Base-by-base conservation (phyloP, 352 stramenopile species). In the Plasmopara muralis region DNA sequence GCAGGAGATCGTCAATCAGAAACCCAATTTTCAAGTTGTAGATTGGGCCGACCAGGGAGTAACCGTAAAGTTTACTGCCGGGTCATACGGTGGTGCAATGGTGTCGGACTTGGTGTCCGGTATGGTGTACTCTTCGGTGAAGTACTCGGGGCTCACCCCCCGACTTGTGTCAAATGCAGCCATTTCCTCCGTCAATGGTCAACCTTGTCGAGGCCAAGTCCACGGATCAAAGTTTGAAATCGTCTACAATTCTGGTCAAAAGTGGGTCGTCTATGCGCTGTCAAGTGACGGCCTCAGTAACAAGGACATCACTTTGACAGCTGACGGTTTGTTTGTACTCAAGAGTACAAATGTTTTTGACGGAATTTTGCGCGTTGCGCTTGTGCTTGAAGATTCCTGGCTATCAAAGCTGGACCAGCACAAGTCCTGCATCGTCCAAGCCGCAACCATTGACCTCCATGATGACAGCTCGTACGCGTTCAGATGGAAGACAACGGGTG, bases 31-130 rank as follows among this genome's bases (percentile, higher is more conserved):
- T 40, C 64, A 82, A 49, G 74, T 85, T 34, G 50, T 68, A 9
- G 68, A 78, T 45, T 87, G 73, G 73, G 70, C 62, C 6, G 76
- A 87, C 43, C 53, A 82, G 35, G 70, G 74, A 15, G 74, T 82
- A 56, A 79, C 57, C 9, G 48, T 87, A 13, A 68, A 74, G 43
- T 69, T 86, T 39, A 46, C 58, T 47, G 52, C 60, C 20, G 48
- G 50, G 9, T 62, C 45, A 14, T 55, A 52, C 25, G 38, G 56
- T 40, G 57, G 58, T 31, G 57, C 20, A 15, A 77, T 89, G 50
- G 51, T 73, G 15, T 70, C 75, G 28, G 60, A 74, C 15, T 50
- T 88, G 9, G 73, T 86, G 10, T 81, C 66, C 29, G 77, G 77
- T n/a, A 86, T 86, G 75, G 66, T 77, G 25, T 85, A 84, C 58